Base-by-base conservation (phyloP, 208 protist genomes). In the Wallacemonas rigidus region DNA sequence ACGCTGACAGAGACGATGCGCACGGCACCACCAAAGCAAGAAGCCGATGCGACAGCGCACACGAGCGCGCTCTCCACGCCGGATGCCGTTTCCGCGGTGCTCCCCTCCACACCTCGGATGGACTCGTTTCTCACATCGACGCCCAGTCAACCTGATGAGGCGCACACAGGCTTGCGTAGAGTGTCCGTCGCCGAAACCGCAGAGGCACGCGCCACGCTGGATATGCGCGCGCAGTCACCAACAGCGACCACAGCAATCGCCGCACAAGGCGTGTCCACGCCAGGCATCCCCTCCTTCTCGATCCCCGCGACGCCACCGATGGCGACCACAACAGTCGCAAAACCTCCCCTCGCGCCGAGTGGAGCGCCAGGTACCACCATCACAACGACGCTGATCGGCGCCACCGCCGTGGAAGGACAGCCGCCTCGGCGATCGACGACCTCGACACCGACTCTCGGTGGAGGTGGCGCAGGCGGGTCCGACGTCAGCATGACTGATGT, bases 41-140 rank as follows among this genome's bases (percentile, higher is more conserved):
- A 7, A 5, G 44, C n/a, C 38, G 57, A 57, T 26, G 26, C 26
- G 26, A 26, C 26, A 14, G 6, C 54, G 17, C 15, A 17, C 54
- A 7, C 54, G 7, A 7, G 36, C 36, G 17, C 44, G 57, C 38
- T 17, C 41, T 3, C 48, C n/a, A 41, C 56, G 48, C 9, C 11
- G n/a, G 8, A 14, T 3, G 8, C 47, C 35, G 12, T 14, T 48
- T 26, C 50, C 7, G 12, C 43, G 5, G 12, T 1, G 17, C 26
- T 69, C 47, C 63, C 48, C 3, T 54, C 50, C 35, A 69, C 44
- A 3, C 48, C 44, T 26, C 48, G 41, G 63, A 5, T 57, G 63
- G 63, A 69, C 63, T 69, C 63, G 6, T 57, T 57, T 12, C 48
- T 69, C 35, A 14, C 56, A 15, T 6, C 6, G 47, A 45, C 26